Evolutionary conservation across 1,139 yeast species (phyloP).

Genomic region (Petasospora rhodanensis): DNA sequence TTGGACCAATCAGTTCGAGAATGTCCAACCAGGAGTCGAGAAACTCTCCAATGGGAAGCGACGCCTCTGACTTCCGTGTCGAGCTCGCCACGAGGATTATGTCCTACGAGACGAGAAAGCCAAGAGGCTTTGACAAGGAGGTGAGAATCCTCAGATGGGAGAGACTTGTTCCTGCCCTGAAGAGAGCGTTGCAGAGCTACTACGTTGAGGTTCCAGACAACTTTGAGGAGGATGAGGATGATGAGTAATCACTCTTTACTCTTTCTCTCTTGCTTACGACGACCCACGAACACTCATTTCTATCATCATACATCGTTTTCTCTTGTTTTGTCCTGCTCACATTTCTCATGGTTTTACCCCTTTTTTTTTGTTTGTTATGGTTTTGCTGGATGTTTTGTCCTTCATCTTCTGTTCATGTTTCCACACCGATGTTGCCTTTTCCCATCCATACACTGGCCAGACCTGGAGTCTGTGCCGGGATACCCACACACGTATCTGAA

Average conservation of each 20-base stretch:
- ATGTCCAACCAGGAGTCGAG: slow-evolving; percentile 27
- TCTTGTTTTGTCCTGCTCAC: neutral
- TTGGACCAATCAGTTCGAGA: slow-evolving; percentile 52
- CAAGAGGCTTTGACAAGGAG: slow-evolving; percentile 65
- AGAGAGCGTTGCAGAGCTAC: slow-evolving; percentile 60
- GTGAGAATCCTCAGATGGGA: slow-evolving; percentile 61
- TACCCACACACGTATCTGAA: too few species aligned
- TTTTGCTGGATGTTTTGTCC: too few species aligned
- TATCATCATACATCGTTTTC: neutral
- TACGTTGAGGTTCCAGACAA: slow-evolving; percentile 46
- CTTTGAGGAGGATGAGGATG: slow-evolving; percentile 6
- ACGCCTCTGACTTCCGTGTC: slow-evolving; percentile 37
- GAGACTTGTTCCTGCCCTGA: slow-evolving; percentile 53
- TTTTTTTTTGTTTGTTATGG: neutral
- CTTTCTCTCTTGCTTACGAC: too few species aligned
- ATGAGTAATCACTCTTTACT: neutral
- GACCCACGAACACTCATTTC: too few species aligned
- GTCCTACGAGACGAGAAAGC: slow-evolving; percentile 60
- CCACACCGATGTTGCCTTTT: too few species aligned
- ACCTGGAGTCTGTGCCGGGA: slow-evolving; percentile 1
- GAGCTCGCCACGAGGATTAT: slow-evolving; percentile 61
- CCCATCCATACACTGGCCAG: too few species aligned
- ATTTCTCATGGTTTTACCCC: neutral
- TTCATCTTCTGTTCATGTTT: too few species aligned
- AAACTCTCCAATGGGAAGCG: slow-evolving; percentile 19